phyloP scores from a whole-genome alignment of 768 basidiomycete species.

The Podaxis sp. region DNA sequence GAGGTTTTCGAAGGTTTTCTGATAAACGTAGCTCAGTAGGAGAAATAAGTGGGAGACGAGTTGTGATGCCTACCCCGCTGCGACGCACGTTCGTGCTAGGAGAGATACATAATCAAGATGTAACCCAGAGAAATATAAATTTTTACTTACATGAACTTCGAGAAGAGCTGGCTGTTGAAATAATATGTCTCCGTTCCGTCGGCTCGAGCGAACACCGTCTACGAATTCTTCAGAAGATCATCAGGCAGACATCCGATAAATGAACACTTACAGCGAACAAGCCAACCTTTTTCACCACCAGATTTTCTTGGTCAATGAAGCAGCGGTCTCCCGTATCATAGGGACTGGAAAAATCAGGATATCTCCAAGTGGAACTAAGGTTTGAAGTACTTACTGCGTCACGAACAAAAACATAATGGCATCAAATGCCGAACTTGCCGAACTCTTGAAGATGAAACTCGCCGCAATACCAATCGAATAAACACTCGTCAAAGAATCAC shows the following conservation, averaged over 20 bases:
- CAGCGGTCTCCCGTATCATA: constrained; percentile 84
- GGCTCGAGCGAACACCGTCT: constrained; percentile 69
- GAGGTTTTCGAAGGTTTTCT: constrained; percentile 69
- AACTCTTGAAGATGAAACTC: constrained; percentile 79
- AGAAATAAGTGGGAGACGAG: not conserved
- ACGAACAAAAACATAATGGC: constrained; percentile 83
- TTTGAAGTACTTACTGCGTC: constrained; percentile 59
- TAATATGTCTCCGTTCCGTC: constrained; percentile 83
- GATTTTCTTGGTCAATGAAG: constrained; percentile 68
- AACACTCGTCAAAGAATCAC: constrained; percentile 66
- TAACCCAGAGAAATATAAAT: not conserved
- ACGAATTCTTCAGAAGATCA: not conserved
- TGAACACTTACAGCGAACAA: constrained; percentile 59
- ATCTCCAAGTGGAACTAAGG: not conserved
- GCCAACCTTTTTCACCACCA: constrained; percentile 80
- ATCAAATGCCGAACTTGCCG: constrained; percentile 74
- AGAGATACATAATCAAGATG: constrained; percentile 4
- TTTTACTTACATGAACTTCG: constrained; percentile 64
- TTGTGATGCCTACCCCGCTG: constrained; percentile 49
- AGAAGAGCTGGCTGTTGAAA: constrained; percentile 76
- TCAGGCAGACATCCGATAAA: not conserved
- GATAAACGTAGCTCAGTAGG: constrained; percentile 14
- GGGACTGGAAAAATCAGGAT: constrained; percentile 43
- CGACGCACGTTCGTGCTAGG: constrained; percentile 69
- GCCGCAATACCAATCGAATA: constrained; percentile 73